These are phyloP conservation scores for Globomyces sp. DNA, from an alignment of 371 early-diverging fungal species.

Conservation along the genomic window DNA sequence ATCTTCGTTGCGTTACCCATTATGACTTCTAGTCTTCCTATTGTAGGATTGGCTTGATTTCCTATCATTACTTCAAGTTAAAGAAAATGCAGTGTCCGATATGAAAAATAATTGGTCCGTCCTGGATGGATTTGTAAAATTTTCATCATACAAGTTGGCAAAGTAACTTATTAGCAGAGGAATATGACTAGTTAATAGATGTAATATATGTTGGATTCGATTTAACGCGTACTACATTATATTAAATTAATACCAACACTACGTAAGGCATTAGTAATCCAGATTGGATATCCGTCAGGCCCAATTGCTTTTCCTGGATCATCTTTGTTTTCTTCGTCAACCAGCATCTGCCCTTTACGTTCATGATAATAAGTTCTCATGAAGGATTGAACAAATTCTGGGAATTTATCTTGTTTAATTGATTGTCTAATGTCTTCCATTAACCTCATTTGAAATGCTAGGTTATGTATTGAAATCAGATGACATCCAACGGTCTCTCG, in stretches of 20 bases:
- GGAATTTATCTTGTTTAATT: slow-evolving; percentile 74
- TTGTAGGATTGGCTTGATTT: no score
- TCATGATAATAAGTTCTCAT: slow-evolving; percentile 18
- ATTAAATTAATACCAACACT: slow-evolving; percentile 1
- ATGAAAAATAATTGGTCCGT: no score
- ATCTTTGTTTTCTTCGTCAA: slow-evolving; percentile 11
- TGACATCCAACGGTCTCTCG: slow-evolving; percentile 92
- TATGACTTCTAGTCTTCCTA: no score
- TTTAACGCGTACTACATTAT: not conserved
- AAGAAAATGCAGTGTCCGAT: no score
- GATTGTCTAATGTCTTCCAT: slow-evolving; percentile 79
- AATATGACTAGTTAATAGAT: no score
- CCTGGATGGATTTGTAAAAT: no score
- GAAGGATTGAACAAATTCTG: slow-evolving; percentile 76
- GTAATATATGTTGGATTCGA: no score
- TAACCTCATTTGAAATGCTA: slow-evolving; percentile 85
- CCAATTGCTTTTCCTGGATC: slow-evolving; percentile 16
- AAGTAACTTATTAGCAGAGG: no score
- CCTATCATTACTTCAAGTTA: no score
- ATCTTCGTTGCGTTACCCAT: not conserved
- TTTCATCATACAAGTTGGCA: no score
- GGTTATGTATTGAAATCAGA: slow-evolving; percentile 86
- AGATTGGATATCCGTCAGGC: slow-evolving; percentile 18
- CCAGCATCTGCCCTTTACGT: not conserved
- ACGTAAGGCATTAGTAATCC: slow-evolving; percentile 15